Evolutionary conservation across 192 early-diverging fungal genomes (phyloP), one percentile per base, ranked within the genome.

Genomic region (Backusella circina): DNA sequence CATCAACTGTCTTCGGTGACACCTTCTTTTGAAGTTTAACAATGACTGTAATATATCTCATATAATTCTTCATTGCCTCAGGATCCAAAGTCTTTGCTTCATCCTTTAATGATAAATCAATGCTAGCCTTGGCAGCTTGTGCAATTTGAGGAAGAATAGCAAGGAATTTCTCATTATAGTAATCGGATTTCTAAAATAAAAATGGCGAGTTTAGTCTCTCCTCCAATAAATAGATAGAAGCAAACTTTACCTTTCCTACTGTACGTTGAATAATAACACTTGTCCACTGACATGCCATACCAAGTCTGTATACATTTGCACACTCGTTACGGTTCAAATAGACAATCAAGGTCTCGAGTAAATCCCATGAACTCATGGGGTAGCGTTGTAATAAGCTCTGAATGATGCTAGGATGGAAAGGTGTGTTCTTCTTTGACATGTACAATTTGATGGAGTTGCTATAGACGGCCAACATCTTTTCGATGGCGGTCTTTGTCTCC

Each of bases 361-460:
- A 78, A 75, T 83, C 81, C 91, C 90, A 94, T 36, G 86, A 84
- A 39, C 84, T 75, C 12, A 82, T 73, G 21, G 90, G 88, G 72
- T 87, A 89, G 31, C 89, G 84, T n/a, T 86, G 84, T 68, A 91
- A 75, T 26, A 92, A 83, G 10, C 85, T 84, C 28, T 89, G 71
- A 81, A 97, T 93, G 77, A 97, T 87, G 51, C 84, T 87, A 18
- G 89, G 80, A 67, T 89, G 86, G 71, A 97, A 70, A 70, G 89
- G 89, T 65, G 89, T 88, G 41, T 90, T 88, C 80, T 92, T 92
- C 75, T 87, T 87, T 54, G 90, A 86, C 89, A 95, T 88, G 80
- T 92, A 95, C 77, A 93, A 87, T n/a, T 74, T 80, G 73, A 93
- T 82, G 1, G 92, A 85, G 0, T 67, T 83, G 30, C 47, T 73